Conservation (phyloP, 2,329 filamentous ascomycete genomes). For the Paecilomyces formosus region DNA sequence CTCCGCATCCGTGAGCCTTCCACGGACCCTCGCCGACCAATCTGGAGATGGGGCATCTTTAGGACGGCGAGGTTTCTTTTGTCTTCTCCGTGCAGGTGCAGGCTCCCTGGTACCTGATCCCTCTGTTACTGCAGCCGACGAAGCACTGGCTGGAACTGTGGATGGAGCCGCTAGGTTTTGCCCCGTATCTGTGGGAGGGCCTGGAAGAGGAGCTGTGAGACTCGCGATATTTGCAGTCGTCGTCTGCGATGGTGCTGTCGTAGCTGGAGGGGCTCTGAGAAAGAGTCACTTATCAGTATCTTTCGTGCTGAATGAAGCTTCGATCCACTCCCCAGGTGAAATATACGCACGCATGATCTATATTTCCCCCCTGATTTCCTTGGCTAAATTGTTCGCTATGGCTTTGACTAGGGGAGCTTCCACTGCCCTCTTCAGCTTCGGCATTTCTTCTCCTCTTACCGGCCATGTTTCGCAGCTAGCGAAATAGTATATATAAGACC, state of each 20-base stretch:
- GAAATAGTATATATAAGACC: neutral
- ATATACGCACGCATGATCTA: neutral
- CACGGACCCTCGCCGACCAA: slow-evolving; percentile 13
- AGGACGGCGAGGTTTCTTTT: slow-evolving; percentile 12
- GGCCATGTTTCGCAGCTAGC: neutral
- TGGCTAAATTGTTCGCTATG: neutral
- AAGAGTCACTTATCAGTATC: too few species aligned
- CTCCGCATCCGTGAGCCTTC: slow-evolving; percentile 8
- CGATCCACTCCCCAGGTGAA: neutral
- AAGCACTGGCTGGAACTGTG: neutral
- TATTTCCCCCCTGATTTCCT: neutral
- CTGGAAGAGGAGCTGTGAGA: neutral
- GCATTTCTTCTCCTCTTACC: neutral
- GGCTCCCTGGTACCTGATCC: neutral
- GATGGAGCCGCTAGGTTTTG: neutral
- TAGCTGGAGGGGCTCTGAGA: neutral
- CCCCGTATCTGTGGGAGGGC: neutral
- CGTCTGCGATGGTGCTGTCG: neutral
- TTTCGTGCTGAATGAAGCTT: neutral
- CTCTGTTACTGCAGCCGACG: neutral
- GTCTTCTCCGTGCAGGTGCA: neutral
- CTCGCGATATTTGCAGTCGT: neutral
- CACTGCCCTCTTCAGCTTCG: neutral
- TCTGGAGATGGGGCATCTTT: slow-evolving; percentile 16
- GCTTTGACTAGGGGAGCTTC: neutral